These are phyloP conservation scores for Talaromyces sp. DNA, from an alignment of 2,329 filamentous ascomycete genomes.

Conservation along the genomic window DNA sequence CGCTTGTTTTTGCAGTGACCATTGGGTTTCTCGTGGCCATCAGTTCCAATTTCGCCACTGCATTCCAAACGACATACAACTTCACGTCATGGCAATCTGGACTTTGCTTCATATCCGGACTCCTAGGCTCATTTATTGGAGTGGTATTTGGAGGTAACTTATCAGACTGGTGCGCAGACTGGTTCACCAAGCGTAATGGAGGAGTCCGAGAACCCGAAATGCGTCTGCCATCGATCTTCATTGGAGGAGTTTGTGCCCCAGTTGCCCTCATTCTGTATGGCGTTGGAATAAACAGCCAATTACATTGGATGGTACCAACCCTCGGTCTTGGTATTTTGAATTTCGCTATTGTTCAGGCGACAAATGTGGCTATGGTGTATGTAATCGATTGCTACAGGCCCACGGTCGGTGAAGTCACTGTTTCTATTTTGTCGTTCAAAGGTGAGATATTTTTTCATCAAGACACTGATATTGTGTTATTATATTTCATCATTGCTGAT, in stretches of 20 bases:
- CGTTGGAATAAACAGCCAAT: constrained; percentile 21
- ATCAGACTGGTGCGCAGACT: constrained; percentile 26
- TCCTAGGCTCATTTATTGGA: constrained; percentile 45
- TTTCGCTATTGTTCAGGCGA: constrained; percentile 52
- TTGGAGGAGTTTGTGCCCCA: constrained; percentile 21
- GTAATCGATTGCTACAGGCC: constrained; percentile 54
- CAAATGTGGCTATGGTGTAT: constrained; percentile 53
- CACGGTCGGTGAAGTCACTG: constrained; percentile 50
- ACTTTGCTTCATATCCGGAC: constrained; percentile 45
- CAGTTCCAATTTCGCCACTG: constrained; percentile 22
- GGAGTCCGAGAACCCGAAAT: constrained; percentile 30
- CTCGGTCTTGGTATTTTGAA: constrained; percentile 49
- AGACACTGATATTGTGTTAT: not conserved
- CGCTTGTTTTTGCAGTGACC: constrained; percentile 49
- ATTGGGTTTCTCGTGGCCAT: constrained; percentile 48
- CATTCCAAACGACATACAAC: constrained; percentile 18
- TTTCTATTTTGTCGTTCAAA: constrained; percentile 52
- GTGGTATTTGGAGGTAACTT: constrained; percentile 45
- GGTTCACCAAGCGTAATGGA: constrained; percentile 18
- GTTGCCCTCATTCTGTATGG: constrained; percentile 26
- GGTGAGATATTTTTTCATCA: constrained; percentile 14
- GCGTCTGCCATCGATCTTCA: constrained; percentile 23
- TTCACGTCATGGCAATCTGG: constrained; percentile 31
- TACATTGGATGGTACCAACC: constrained; percentile 47
- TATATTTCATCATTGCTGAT: not conserved